These are phyloP conservation scores for Botryotinia narcissicola DNA, from an alignment of 2,329 filamentous ascomycete genomes.

Conservation along the genomic window DNA sequence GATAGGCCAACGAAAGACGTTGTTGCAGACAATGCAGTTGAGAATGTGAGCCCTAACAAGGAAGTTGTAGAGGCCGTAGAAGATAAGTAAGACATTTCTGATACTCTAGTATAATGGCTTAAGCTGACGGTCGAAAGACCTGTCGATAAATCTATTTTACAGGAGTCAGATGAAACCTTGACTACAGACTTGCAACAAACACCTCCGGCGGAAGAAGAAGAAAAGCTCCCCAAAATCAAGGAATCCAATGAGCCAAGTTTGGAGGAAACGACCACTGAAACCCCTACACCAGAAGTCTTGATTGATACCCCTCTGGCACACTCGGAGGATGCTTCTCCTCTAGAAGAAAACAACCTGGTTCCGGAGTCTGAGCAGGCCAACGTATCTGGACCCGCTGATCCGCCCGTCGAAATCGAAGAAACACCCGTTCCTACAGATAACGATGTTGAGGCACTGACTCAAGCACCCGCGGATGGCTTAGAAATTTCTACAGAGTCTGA, in stretches of 20 bases:
- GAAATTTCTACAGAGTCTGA: not conserved
- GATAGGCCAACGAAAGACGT: not conserved
- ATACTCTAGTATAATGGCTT: not conserved
- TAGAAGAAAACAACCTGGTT: not conserved
- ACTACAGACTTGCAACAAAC: not conserved
- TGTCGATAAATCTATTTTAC: not conserved
- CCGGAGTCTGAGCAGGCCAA: not conserved
- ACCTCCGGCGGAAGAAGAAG: not conserved
- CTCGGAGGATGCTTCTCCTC: not conserved
- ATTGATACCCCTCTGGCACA: not conserved
- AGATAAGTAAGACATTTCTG: not conserved
- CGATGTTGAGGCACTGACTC: not conserved
- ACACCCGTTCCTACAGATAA: not conserved
- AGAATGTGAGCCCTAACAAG: not conserved
- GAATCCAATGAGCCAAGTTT: not conserved
- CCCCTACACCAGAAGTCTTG: not conserved
- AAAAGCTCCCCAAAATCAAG: not conserved
- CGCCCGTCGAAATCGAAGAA: not conserved
- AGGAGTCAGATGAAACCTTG: not conserved
- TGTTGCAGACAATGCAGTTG: not conserved
- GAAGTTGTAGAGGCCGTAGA: not conserved
- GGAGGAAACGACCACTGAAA: not conserved
- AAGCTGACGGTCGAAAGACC: not conserved
- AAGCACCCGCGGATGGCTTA: too few relatives aligned
- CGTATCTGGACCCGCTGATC: accelerated